Evolutionary conservation across 805 yeast species (phyloP).

Genomic region (Metschnikowia henanensis): DNA sequence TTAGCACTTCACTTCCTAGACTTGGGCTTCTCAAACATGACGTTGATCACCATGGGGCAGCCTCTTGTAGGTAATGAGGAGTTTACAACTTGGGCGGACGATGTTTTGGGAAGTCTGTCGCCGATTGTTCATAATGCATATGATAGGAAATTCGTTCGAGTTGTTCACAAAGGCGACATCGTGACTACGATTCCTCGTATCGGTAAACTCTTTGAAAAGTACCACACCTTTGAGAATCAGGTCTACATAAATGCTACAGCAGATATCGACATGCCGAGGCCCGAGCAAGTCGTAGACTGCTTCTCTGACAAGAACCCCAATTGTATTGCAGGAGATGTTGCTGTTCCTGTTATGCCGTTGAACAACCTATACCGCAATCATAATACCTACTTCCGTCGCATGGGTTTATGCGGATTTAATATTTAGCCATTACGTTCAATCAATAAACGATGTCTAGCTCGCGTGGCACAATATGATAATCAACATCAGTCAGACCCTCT

Average conservation of each 20-base stretch:
- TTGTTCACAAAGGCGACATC: constrained; percentile 29
- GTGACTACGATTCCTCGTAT: constrained; percentile 30
- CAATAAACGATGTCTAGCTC: too few species aligned
- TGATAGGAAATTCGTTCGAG: constrained; percentile 21
- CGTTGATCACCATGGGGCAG: constrained; percentile 44
- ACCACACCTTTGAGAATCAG: constrained; percentile 38
- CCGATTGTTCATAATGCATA: constrained; percentile 22
- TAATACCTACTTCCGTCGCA: constrained; percentile 36
- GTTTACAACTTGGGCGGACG: constrained; percentile 39
- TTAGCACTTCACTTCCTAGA: constrained; percentile 37
- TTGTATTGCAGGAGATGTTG: constrained; percentile 35
- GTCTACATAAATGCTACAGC: constrained; percentile 37
- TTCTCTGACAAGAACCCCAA: constrained; percentile 23
- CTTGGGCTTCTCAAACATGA: constrained; percentile 30
- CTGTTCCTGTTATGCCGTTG: constrained; percentile 6
- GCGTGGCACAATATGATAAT: too few species aligned
- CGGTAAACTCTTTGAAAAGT: constrained; percentile 16
- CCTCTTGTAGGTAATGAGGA: constrained; percentile 42
- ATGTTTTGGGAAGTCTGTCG: constrained; percentile 28
- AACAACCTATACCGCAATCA: constrained; percentile 30
- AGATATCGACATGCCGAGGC: constrained; percentile 23
- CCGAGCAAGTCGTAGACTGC: constrained; percentile 36
- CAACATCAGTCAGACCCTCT: too few species aligned
- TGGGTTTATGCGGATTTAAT: constrained; percentile 33
- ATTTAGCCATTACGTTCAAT: neutral